Percentiles rank a stretch among this genome's conserved stretches.
These are phyloP conservation scores for Angomonas deanei DNA, from an alignment of 208 protist genomes.

Conservation along the genomic window DNA sequence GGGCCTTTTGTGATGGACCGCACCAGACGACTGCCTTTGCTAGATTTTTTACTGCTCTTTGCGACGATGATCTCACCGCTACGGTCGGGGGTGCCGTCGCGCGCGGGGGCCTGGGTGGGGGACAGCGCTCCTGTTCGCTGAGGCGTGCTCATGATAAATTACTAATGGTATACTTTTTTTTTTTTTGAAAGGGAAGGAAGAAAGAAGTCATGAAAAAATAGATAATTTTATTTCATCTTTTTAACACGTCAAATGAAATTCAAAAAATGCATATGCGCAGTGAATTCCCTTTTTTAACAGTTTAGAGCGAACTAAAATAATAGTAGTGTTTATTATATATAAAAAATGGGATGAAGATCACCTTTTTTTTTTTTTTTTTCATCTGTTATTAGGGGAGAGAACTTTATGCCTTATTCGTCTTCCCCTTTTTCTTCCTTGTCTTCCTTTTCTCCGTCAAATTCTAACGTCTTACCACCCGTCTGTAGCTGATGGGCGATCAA, in stretches of 20 bases:
- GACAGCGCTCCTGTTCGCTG: not conserved
- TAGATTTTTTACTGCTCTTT: not conserved
- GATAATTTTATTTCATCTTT: not conserved
- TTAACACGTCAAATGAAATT: not conserved
- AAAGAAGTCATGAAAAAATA: not conserved
- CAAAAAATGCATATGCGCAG: not conserved
- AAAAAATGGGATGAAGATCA: too few relatives aligned
- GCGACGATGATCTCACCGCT: not conserved
- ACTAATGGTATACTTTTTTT: not conserved
- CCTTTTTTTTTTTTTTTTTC: too few relatives aligned
- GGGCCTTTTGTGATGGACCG: conserved; percentile 53
- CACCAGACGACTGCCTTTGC: conserved; percentile 4
- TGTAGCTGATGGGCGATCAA: conserved; percentile 33
- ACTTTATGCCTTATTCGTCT: not conserved
- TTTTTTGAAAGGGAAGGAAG: not conserved
- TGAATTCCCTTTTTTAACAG: not conserved
- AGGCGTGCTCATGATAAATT: not conserved
- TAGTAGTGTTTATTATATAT: not conserved
- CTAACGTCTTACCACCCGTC: conserved; percentile 11
- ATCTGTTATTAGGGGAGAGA: not conserved
- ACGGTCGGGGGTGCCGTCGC: not conserved
- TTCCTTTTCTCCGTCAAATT: not conserved
- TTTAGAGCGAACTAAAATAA: too few relatives aligned
- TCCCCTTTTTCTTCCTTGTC: conserved; percentile 11
- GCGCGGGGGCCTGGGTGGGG: not conserved